phyloP scores from a whole-genome alignment of 163 green algal genomes.

The Botryococcus braunii region DNA sequence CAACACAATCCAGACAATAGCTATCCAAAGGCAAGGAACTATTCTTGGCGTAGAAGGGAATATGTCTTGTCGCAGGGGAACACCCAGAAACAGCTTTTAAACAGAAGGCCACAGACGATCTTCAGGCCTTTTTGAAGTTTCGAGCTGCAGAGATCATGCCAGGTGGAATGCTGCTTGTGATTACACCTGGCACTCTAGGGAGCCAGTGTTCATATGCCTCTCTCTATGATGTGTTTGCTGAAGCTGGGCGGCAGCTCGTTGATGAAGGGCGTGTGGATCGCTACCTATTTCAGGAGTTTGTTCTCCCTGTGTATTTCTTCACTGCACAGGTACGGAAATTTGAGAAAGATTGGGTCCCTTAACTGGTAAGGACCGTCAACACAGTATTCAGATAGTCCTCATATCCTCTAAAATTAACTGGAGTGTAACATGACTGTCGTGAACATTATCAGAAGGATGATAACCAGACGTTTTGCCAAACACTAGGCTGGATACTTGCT shows the following conservation, averaged over 20 bases:
- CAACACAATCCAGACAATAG: no score
- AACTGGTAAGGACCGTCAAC: no score
- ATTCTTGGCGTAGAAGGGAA: no score
- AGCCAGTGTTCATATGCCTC: neutral
- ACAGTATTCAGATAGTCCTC: no score
- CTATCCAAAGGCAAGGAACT: no score
- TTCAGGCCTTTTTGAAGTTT: neutral
- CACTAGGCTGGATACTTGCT: no score
- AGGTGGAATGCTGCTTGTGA: neutral
- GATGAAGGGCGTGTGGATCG: neutral
- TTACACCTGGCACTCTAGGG: neutral
- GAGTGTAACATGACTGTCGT: no score
- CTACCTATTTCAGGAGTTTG: neutral
- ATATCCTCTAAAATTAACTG: no score
- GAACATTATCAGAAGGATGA: no score
- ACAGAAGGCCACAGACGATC: neutral
- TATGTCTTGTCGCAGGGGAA: conserved; percentile 2
- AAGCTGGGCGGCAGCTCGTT: neutral
- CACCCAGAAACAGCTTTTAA: neutral
- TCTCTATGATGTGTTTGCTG: neutral
- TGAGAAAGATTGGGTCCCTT: no score
- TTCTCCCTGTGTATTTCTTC: conserved; percentile 1
- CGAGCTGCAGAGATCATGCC: neutral
- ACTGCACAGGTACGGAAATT: conserved; percentile 2
- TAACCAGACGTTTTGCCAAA: no score